Base-by-base conservation (phyloP, 163 green algal genomes). In the Coccomyxa subellipsoidea region DNA sequence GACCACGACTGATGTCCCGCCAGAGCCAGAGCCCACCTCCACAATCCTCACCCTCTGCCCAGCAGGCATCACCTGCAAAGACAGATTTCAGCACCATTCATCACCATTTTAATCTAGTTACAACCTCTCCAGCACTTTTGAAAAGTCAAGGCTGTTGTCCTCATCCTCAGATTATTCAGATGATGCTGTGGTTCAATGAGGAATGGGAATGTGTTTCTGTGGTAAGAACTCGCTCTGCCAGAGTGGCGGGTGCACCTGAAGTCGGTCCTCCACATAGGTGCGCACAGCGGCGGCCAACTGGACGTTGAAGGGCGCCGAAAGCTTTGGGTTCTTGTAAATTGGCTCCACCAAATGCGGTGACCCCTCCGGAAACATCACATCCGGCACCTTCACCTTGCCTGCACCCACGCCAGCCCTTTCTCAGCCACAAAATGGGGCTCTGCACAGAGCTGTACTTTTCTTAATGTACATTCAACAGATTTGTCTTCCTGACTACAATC, bases 241-340 rank as follows among this genome's bases (percentile, higher is more conserved):
- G 66, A 59, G 47, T 59, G 47, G 21, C 5, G 40, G 47, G 23
- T 23, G 47, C 47, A 53, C 54, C 34, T 69, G 35, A 4, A 82
- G 78, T 35, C 36, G 54, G 34, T 59, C n/a, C 31, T n/a, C 31
- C 35, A 76, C 78, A 73, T 53, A 73, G 10, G 54, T 36, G 35
- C 12, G 29, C 23, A 82, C 0, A 0, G 78, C 78, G 0, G 54
- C 78, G 5, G 78, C 78, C 34, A 82, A 35, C 78, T 82, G 78
- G 4, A 76, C 78, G 37, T 82, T 82, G 78, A 82, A 82, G 54
- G 78, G 78, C 54, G 54, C 78, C 23, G 78, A 82, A 34, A 82
- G 78, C 35, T 38, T 36, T 4, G 78, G 78, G 54, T 76, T 82
- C 35, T 76, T 82, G 78, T 82, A 82, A 54, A 82, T 82, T 54